These are phyloP conservation scores for Mycena rebaudengoi DNA, from an alignment of 768 basidiomycete species.

Conservation along the genomic window DNA sequence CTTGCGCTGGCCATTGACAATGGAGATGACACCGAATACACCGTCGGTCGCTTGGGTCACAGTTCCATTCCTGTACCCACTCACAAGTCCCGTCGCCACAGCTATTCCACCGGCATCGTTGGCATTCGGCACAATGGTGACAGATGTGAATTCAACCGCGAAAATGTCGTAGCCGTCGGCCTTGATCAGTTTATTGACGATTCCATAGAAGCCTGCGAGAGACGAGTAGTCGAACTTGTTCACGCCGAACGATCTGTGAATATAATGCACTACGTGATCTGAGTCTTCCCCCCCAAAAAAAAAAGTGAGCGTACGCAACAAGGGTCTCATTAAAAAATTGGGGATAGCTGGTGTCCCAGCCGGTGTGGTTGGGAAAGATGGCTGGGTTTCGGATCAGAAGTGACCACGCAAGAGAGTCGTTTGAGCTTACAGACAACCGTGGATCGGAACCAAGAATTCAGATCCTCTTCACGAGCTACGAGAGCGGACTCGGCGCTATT, in stretches of 20 bases:
- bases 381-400: background rate
- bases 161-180: background rate
- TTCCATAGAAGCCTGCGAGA: background rate
- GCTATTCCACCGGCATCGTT: background rate
- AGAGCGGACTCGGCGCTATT: too few species aligned
- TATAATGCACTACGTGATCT: too few species aligned
- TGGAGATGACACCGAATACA: background rate
- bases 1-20: background rate
- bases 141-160: background rate
- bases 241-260: background rate
- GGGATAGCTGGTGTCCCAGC: slow-evolving; percentile 4
- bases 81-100: background rate
- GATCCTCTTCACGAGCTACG: too few species aligned
- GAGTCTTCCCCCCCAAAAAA: too few species aligned
- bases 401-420: background rate
- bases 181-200: background rate
- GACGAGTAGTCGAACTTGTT: background rate
- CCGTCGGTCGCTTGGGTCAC: background rate
- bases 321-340: background rate
- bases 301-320: background rate
- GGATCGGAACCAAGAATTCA: background rate
- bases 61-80: background rate
- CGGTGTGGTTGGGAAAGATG: slow-evolving; percentile 3
- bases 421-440: background rate
- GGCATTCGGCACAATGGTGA: background rate